phyloP scores from a whole-genome alignment of 495 filamentous ascomycete species.

The Talaromyces ruber region DNA sequence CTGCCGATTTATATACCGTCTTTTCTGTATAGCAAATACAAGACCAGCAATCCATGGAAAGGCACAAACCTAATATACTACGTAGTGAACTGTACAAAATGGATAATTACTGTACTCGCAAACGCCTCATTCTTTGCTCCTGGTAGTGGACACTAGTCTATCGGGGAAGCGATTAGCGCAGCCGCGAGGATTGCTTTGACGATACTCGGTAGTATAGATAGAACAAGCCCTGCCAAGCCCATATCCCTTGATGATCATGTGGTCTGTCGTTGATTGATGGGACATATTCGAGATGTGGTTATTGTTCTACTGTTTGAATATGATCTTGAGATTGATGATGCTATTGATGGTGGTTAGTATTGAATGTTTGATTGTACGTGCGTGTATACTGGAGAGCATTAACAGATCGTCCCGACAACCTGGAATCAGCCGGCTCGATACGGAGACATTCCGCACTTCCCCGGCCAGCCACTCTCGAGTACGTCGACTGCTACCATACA shows the following conservation, averaged over 20 bases:
- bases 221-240: not conserved
- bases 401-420: not conserved
- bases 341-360: no score
- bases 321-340: not conserved
- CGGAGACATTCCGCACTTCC: not conserved
- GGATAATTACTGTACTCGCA: not conserved
- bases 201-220: not conserved
- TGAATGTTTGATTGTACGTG: not conserved
- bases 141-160: not conserved
- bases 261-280: not conserved
- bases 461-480: not conserved
- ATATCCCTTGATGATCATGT: not conserved
- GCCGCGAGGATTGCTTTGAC: not conserved
- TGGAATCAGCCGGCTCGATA: not conserved
- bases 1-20: not conserved
- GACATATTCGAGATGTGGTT: not conserved
- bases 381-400: not conserved
- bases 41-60: not conserved
- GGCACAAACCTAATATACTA: not conserved
- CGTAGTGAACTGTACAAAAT: not conserved
- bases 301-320: not conserved
- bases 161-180: conserved; percentile 2
- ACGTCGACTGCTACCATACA: not conserved
- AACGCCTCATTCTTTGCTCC: not conserved
- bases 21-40: not conserved